Evolutionary conservation across 176 grass and related monocot genomes (phyloP).

Genomic region (Raddia guianensis): DNA sequence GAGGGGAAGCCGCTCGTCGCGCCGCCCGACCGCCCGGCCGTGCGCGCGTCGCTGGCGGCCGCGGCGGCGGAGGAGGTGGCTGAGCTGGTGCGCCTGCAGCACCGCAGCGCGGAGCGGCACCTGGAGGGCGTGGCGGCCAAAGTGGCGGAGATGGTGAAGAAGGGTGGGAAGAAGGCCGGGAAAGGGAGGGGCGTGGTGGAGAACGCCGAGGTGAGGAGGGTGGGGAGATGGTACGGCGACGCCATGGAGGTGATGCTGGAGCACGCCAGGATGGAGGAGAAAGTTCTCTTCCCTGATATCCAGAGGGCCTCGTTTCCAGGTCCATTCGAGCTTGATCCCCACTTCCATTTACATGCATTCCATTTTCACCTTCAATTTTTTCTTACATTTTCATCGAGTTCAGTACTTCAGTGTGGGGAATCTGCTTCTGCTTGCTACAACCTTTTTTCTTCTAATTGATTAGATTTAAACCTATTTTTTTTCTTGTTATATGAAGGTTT

Average conservation of each 20-base stretch:
- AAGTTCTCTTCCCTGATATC: slow-evolving; percentile 75
- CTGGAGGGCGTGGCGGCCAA: slow-evolving; percentile 66
- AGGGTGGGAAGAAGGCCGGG: slow-evolving; percentile 58
- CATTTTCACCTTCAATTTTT: neutral
- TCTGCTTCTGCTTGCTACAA: neutral
- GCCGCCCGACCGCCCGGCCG: slow-evolving; percentile 29
- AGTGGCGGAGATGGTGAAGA: slow-evolving; percentile 66
- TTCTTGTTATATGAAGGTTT: neutral
- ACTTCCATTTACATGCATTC: neutral
- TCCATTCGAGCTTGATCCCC: slow-evolving; percentile 23
- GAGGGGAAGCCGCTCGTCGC: slow-evolving; percentile 65
- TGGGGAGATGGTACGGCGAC: slow-evolving; percentile 75
- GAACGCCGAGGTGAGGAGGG: slow-evolving; percentile 65
- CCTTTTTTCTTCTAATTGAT: neutral
- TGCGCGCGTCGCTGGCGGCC: slow-evolving; percentile 25
- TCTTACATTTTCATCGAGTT: neutral
- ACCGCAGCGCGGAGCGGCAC: slow-evolving; percentile 80
- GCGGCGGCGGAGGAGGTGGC: slow-evolving; percentile 59
- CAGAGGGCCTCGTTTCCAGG: slow-evolving; percentile 73
- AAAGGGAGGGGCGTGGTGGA: slow-evolving; percentile 47
- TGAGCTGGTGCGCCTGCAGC: slow-evolving; percentile 75
- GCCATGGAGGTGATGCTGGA: slow-evolving; percentile 93
- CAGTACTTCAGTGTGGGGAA: neutral
- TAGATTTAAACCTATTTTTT: neutral
- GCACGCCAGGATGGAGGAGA: slow-evolving; percentile 99